These are phyloP conservation scores for Mortierella sp. DNA, from an alignment of 371 early-diverging fungal species.

Conservation along the genomic window DNA sequence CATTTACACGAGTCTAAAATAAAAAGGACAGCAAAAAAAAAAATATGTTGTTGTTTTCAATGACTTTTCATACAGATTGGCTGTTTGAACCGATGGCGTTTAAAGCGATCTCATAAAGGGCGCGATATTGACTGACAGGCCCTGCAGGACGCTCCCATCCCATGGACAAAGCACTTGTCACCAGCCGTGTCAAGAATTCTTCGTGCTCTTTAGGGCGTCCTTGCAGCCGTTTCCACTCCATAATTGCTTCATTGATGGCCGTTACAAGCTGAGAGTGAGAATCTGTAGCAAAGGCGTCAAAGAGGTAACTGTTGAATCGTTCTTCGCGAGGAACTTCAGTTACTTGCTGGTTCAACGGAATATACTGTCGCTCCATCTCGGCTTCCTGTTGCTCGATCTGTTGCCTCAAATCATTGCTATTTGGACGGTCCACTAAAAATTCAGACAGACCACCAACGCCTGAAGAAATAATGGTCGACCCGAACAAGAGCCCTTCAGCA, in stretches of 20 bases:
- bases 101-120: slow-evolving; percentile 58
- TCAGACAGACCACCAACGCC: slow-evolving; percentile 70
- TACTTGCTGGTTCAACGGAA: slow-evolving; percentile 47
- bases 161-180: slow-evolving; percentile 63
- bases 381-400: slow-evolving; percentile 19
- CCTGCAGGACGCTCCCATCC: slow-evolving; percentile 69
- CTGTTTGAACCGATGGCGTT: slow-evolving; percentile 28
- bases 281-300: slow-evolving; percentile 53
- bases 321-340: slow-evolving; percentile 37
- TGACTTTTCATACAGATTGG: slow-evolving; percentile 11
- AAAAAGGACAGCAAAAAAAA: not conserved
- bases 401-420: slow-evolving; percentile 23
- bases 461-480: slow-evolving; percentile 69
- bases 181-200: slow-evolving; percentile 65
- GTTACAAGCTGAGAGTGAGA: slow-evolving; percentile 39
- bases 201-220: slow-evolving; percentile 58
- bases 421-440: slow-evolving; percentile 68
- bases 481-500: slow-evolving; percentile 74
- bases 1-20: not conserved
- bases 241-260: slow-evolving; percentile 63
- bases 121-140: slow-evolving; percentile 64
- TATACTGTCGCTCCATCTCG: slow-evolving; percentile 18
- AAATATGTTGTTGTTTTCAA: not conserved
- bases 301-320: slow-evolving; percentile 69
- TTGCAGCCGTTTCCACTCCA: slow-evolving; percentile 57